Evolutionary conservation across 331 rosid species (phyloP).

Genomic region (Prunus yedoensis): DNA sequence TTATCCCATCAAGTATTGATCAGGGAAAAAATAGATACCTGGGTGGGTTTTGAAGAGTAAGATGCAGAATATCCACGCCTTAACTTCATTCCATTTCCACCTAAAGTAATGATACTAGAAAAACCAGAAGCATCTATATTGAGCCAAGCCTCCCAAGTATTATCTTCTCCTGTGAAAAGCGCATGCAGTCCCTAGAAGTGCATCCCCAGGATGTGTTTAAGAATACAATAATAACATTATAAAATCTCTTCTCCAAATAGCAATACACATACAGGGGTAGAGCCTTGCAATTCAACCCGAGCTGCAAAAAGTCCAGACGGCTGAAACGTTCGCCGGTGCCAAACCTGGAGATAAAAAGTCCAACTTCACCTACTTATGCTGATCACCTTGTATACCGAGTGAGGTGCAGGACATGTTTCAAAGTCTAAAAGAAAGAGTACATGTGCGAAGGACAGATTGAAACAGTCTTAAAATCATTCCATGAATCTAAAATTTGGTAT

Average conservation of each 20-base stretch:
- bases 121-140: constrained; percentile 82
- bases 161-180: constrained; percentile 93
- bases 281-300: constrained; percentile 93
- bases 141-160: constrained; percentile 98
- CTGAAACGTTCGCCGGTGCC: constrained; percentile 95
- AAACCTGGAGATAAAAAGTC: constrained; percentile 53
- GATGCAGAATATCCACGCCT: constrained; percentile 94
- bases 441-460: neutral
- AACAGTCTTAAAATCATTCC: neutral
- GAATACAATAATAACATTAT: constrained; percentile 18
- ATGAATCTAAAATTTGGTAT: neutral
- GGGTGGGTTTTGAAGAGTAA: constrained; percentile 73
- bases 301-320: constrained; percentile 98
- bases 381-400: neutral
- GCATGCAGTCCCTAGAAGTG: constrained; percentile 85
- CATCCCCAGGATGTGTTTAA: constrained; percentile 31
- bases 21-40: constrained; percentile 44
- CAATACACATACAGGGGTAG: constrained; percentile 60
- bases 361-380: neutral
- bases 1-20: constrained; percentile 7
- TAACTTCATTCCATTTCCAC: constrained; percentile 75
- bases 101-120: constrained; percentile 59
- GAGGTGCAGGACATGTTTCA: neutral
- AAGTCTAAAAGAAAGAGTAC: neutral
- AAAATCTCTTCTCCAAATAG: constrained; percentile 17